Conservation (phyloP, 257 asterid species). For the Solanum lycopersicoides region DNA sequence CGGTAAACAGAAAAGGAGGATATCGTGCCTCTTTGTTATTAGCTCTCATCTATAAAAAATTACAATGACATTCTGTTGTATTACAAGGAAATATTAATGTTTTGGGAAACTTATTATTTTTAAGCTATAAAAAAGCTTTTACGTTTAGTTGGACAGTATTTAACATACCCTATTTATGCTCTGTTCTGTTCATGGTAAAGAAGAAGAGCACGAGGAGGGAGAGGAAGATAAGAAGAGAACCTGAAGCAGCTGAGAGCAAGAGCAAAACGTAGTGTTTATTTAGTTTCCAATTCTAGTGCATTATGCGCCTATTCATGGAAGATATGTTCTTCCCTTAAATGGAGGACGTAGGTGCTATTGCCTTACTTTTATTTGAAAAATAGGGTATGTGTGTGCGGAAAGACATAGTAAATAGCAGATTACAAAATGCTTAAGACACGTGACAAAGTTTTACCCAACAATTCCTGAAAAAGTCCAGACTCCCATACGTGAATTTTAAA, state of each 20-base stretch:
- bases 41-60: neutral
- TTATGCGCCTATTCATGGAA: neutral
- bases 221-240: neutral
- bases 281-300: neutral
- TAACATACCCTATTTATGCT: neutral
- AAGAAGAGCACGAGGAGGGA: neutral
- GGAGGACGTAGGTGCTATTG: neutral
- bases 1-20: neutral
- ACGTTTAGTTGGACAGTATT: neutral
- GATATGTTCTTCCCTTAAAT: neutral
- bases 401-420: neutral
- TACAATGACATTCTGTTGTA: neutral
- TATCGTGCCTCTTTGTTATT: neutral
- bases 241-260: neutral
- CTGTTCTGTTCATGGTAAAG: neutral
- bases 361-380: neutral
- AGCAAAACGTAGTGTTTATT: neutral
- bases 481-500: neutral
- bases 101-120: neutral
- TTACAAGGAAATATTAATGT: neutral
- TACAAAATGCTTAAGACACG: neutral
- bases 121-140: neutral
- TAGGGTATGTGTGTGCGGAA: neutral
- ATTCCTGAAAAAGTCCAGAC: neutral
- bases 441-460: neutral